These are phyloP conservation scores for Austropuccinia psidii DNA, from an alignment of 1,284 basidiomycete genomes.

Conservation along the genomic window DNA sequence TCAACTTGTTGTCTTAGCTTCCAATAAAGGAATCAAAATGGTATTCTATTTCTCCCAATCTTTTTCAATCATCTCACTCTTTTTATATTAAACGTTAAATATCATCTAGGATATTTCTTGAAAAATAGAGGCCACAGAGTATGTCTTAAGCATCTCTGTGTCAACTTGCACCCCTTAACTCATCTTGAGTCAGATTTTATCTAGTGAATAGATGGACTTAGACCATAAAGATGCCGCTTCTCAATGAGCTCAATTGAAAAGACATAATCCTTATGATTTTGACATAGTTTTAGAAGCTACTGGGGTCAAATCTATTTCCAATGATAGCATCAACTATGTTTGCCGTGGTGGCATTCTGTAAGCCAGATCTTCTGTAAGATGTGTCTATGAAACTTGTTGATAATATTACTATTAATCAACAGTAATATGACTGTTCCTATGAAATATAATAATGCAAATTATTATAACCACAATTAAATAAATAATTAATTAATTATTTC, in stretches of 20 bases:
- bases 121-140: slow-evolving; percentile 50
- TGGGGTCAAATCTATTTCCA: slow-evolving; percentile 67
- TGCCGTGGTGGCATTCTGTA: slow-evolving; percentile 54
- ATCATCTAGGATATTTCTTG: slow-evolving; percentile 57
- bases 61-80: neutral
- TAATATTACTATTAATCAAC: too few relatives aligned
- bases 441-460: too few relatives aligned
- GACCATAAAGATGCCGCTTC: slow-evolving; percentile 63
- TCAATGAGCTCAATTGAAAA: slow-evolving; percentile 68
- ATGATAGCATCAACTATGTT: slow-evolving; percentile 73
- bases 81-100: neutral
- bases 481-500: too few relatives aligned
- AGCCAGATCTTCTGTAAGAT: too few relatives aligned
- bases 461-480: too few relatives aligned
- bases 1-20: slow-evolving; percentile 63
- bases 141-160: too few relatives aligned
- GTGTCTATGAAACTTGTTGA: too few relatives aligned
- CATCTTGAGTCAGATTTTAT: slow-evolving; percentile 47
- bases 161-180: neutral
- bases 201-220: slow-evolving; percentile 71
- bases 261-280: slow-evolving; percentile 72
- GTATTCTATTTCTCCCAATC: neutral
- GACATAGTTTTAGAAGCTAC: slow-evolving; percentile 82
- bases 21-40: slow-evolving; percentile 78
- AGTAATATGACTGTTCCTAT: too few relatives aligned